These are phyloP conservation scores for Epichloe hybrida DNA, from an alignment of 2,329 filamentous ascomycete species.

Conservation along the genomic window DNA sequence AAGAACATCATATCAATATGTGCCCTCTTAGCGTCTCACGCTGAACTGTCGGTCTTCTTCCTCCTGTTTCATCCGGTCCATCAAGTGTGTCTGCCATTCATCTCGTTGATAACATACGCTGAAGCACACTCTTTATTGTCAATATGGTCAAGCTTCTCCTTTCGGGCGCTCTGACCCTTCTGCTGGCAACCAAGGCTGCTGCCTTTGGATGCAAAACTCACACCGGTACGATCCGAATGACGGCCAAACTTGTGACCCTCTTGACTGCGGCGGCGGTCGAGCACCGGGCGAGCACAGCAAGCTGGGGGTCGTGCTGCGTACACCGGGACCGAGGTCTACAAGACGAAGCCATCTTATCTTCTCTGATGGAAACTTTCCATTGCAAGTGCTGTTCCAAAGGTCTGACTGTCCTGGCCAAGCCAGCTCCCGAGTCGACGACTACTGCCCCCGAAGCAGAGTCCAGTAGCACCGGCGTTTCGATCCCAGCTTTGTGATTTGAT, in stretches of 20 bases:
- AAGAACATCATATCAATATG: too few species aligned
- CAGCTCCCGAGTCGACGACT: not conserved
- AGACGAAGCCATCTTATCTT: not conserved
- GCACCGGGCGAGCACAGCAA: slow-evolving; percentile 35
- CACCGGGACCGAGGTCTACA: slow-evolving; percentile 18
- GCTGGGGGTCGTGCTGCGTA: slow-evolving; percentile 32
- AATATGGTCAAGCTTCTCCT: not conserved
- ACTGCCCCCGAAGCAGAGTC: not conserved
- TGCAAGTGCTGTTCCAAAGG: not conserved
- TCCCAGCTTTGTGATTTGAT: not conserved
- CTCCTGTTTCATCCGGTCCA: too few species aligned
- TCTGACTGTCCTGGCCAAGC: not conserved
- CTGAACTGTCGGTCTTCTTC: too few species aligned
- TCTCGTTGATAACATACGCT: not conserved
- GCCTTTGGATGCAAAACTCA: not conserved
- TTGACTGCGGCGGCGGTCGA: slow-evolving; percentile 41
- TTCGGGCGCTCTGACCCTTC: not conserved
- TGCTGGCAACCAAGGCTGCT: not conserved
- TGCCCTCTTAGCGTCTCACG: too few species aligned
- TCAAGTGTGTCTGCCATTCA: too few species aligned
- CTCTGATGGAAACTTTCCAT: not conserved
- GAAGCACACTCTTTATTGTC: not conserved
- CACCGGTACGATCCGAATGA: slow-evolving; percentile 31
- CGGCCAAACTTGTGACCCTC: slow-evolving; percentile 36
- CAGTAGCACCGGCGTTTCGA: not conserved